These are phyloP conservation scores for Ophiostoma tasmaniense DNA, from an alignment of 2,329 filamentous ascomycete species.

Conservation along the genomic window DNA sequence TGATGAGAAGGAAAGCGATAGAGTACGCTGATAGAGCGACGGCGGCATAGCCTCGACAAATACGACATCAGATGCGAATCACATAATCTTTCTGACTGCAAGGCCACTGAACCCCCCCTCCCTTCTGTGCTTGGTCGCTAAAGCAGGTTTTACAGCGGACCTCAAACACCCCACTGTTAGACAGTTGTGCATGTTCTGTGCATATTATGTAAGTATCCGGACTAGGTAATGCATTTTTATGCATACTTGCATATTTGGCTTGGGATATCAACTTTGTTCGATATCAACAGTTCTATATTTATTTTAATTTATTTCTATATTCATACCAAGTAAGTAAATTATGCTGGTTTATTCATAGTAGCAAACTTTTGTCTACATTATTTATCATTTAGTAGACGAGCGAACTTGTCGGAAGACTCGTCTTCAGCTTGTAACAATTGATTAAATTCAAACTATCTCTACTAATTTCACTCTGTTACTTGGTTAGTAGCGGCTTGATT, in stretches of 20 bases:
- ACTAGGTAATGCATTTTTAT: no score
- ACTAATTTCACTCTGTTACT: no score
- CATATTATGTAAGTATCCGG: neutral
- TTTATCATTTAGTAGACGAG: no score
- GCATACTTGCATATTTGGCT: neutral
- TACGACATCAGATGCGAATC: neutral
- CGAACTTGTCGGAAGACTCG: no score
- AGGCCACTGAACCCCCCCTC: neutral
- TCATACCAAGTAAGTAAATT: no score
- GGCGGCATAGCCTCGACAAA: neutral
- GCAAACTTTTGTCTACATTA: no score
- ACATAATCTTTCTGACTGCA: neutral
- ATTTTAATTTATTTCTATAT: no score
- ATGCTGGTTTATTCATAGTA: no score
- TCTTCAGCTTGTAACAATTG: no score
- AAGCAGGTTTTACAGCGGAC: neutral
- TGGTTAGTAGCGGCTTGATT: no score
- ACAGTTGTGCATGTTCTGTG: neutral
- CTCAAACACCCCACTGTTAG: neutral
- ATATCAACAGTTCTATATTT: no score
- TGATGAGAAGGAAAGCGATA: neutral
- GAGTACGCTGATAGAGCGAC: neutral
- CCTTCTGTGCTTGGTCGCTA: neutral
- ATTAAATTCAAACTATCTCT: no score
- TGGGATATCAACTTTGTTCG: neutral